These are phyloP conservation scores for Suillus weaverae DNA, from an alignment of 768 basidiomycete genomes.

Conservation along the genomic window DNA sequence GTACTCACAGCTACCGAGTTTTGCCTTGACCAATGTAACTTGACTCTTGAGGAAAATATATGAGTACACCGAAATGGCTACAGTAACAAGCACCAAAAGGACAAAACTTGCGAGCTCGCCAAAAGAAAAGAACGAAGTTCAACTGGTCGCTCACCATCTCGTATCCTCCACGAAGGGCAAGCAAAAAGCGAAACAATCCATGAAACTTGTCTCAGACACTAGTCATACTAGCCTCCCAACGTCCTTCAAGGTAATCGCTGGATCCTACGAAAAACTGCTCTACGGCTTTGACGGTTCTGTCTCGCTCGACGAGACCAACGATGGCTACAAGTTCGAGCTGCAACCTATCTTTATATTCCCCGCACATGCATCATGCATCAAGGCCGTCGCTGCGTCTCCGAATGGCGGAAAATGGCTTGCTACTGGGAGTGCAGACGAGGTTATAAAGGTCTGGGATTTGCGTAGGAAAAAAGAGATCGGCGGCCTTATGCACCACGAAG, in stretches of 20 bases:
- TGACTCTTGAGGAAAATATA: neutral
- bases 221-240: constrained; percentile 40
- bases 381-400: constrained; percentile 86
- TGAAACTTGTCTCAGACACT: constrained; percentile 4
- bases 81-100: constrained; percentile 18
- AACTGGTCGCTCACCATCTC: constrained; percentile 7
- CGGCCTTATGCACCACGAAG: constrained; percentile 92
- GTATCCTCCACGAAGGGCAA: constrained; percentile 29
- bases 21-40: too few species aligned
- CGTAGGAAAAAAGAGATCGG: constrained; percentile 91
- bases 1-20: neutral
- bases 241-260: constrained; percentile 85
- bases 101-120: constrained; percentile 22
- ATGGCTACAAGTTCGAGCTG: constrained; percentile 41
- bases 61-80: neutral
- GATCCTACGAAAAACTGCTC: constrained; percentile 94
- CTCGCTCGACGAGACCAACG: constrained; percentile 24
- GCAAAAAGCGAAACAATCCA: constrained; percentile 23
- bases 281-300: constrained; percentile 82
- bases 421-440: constrained; percentile 94
- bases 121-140: constrained; percentile 7
- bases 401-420: constrained; percentile 95
- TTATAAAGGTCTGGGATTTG: constrained; percentile 96
- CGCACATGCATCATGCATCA: constrained; percentile 92
- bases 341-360: constrained; percentile 95